Percentiles rank a stretch among this genome's conserved stretches.
Evolutionary conservation across 2,329 filamentous ascomycete genomes (phyloP).

Genomic region (Fusarium albidum): DNA sequence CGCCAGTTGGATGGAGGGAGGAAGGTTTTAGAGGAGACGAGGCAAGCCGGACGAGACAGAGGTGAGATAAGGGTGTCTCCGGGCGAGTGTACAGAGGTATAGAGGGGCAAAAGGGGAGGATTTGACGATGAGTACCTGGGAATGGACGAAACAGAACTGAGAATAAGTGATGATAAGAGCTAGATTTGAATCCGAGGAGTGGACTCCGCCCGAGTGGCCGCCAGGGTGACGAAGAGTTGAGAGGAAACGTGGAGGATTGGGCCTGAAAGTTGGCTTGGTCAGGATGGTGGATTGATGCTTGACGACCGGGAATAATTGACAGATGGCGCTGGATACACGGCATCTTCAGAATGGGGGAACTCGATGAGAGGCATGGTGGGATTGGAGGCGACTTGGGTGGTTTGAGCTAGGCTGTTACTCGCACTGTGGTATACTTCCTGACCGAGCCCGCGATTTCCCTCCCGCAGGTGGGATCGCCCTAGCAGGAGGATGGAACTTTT

Average conservation of each 20-base stretch:
- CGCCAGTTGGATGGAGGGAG: slow-evolving; percentile 12
- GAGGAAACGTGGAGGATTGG: background rate
- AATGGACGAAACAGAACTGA: background rate
- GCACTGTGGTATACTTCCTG: slow-evolving; percentile 17
- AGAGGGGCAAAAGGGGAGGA: background rate
- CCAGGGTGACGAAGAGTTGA: background rate
- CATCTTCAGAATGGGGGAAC: slow-evolving; percentile 2
- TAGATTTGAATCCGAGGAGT: background rate
- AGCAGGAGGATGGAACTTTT: background rate
- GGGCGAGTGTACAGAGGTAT: background rate
- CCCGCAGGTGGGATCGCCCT: slow-evolving; percentile 29
- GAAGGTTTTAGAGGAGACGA: background rate
- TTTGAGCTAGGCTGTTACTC: background rate
- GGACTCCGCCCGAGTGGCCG: background rate
- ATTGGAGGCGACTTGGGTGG: background rate
- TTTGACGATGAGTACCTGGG: slow-evolving; percentile 8
- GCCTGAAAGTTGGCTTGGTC: background rate
- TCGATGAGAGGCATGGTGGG: background rate
- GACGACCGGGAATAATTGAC: slow-evolving; percentile 4
- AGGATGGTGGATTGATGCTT: background rate
- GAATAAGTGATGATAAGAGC: background rate
- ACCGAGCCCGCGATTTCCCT: slow-evolving; percentile 5
- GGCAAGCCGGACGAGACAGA: background rate
- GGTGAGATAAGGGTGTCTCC: slow-evolving; percentile 3
- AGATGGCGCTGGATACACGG: slow-evolving; percentile 9